phyloP scores from a whole-genome alignment of 345 rosid species.

The Firmiana major region DNA sequence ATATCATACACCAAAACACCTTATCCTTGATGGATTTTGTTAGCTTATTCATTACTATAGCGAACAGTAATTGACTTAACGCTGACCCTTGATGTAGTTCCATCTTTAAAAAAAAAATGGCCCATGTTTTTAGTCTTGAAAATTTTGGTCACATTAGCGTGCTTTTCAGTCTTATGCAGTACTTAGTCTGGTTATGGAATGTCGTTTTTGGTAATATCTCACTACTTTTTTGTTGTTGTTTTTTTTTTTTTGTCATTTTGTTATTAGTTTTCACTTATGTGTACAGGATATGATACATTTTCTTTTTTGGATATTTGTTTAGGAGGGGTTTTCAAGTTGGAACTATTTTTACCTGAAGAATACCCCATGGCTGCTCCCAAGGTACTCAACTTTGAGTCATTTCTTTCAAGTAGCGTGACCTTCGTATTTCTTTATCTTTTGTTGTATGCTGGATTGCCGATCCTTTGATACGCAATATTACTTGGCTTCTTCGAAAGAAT shows the following conservation, averaged over 20 bases:
- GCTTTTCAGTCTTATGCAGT: not conserved
- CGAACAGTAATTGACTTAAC: no score
- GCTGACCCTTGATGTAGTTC: no score
- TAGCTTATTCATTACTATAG: no score
- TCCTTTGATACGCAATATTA: not conserved
- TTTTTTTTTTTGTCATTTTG: not conserved
- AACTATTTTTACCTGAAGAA: slow-evolving; percentile 97
- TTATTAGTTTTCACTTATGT: not conserved
- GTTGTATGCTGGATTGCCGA: not conserved
- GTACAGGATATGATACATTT: slow-evolving; percentile 10
- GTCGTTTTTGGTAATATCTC: not conserved
- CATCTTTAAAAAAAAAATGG: not conserved
- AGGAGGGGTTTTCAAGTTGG: slow-evolving; percentile 99
- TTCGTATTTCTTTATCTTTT: not conserved
- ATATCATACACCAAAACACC: no score
- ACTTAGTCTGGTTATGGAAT: not conserved
- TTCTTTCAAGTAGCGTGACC: not conserved
- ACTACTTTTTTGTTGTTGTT: not conserved
- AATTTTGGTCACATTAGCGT: not conserved
- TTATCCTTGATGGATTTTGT: no score
- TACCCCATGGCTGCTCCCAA: slow-evolving; percentile 99
- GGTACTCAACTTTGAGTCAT: slow-evolving; percentile 38
- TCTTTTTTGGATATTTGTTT: slow-evolving; percentile 21
- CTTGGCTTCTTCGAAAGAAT: not conserved
- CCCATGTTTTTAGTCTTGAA: not conserved